A percentile compares a stretch with the other conserved stretches of the same genome.
phyloP scores from a whole-genome alignment of 2,329 filamentous ascomycete genomes.

The Leptodontidium sp. region DNA sequence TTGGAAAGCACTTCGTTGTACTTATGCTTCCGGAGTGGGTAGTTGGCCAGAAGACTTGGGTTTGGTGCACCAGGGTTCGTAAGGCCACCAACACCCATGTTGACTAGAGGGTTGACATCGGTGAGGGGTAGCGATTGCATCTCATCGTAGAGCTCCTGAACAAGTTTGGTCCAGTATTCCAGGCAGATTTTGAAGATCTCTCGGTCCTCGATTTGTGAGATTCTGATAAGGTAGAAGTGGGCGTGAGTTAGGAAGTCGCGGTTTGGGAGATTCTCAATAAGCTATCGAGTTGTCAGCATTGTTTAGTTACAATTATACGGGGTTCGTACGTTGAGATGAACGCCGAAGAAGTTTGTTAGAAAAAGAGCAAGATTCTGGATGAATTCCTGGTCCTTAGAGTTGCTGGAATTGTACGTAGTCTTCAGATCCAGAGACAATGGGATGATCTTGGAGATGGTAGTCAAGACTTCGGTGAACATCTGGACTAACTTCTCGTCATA shows the following conservation, averaged over 20 bases:
- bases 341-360: conserved; percentile 95
- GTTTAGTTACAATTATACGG: not conserved
- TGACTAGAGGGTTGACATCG: conserved; percentile 89
- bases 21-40: conserved; percentile 96
- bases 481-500: conserved; percentile 96
- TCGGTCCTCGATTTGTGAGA: conserved; percentile 97
- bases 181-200: conserved; percentile 99
- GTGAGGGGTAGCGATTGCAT: conserved; percentile 96
- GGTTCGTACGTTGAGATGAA: conserved; percentile 78
- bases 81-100: conserved; percentile 74
- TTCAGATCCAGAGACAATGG: conserved; percentile 91
- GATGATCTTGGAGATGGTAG: conserved; percentile 91
- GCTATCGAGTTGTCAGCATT: conserved; percentile 55
- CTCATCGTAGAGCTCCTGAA: conserved; percentile 97
- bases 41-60: conserved; percentile 84
- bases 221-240: conserved; percentile 97
- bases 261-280: conserved; percentile 96
- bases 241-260: conserved; percentile 93
- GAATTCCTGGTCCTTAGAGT: conserved; percentile 94
- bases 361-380: conserved; percentile 97
- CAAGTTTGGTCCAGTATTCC: conserved; percentile 98
- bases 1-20: conserved; percentile 95
- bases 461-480: conserved; percentile 98
- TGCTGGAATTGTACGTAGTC: conserved; percentile 88
- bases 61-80: conserved; percentile 86